These are phyloP conservation scores for Hypoxylon subgilvum DNA, from an alignment of 495 filamentous ascomycete genomes.

Conservation along the genomic window DNA sequence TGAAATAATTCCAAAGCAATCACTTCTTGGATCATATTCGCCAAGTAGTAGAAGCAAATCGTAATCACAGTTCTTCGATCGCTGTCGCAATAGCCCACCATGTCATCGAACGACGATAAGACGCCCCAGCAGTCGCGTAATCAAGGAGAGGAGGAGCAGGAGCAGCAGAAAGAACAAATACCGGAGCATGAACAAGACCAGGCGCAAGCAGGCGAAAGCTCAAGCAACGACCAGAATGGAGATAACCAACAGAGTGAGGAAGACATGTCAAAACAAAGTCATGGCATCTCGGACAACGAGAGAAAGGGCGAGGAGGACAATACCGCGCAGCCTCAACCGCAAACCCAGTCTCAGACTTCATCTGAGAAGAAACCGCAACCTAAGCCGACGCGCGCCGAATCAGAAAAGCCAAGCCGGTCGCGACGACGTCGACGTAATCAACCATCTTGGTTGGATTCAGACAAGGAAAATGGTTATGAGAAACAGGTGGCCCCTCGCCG, in stretches of 20 bases:
- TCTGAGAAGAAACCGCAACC: slow-evolving; percentile 25
- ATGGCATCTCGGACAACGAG: slow-evolving; percentile 54
- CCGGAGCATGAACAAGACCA: slow-evolving; percentile 3
- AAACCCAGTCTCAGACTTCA: neutral
- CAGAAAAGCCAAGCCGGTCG: slow-evolving; percentile 36
- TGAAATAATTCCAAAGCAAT: too few species aligned
- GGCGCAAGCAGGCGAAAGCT: slow-evolving; percentile 2
- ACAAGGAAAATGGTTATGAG: slow-evolving; percentile 32
- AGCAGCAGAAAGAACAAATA: slow-evolving; percentile 8
- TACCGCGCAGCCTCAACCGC: neutral
- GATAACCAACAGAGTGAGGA: slow-evolving; percentile 22
- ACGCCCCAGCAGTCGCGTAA: slow-evolving; percentile 18
- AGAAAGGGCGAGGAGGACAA: neutral
- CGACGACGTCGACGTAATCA: slow-evolving; percentile 39
- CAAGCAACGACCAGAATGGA: slow-evolving; percentile 15
- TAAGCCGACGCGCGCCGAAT: slow-evolving; percentile 32
- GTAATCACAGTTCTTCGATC: neutral
- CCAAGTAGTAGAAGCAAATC: neutral
- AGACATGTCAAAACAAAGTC: slow-evolving; percentile 30
- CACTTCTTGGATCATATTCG: too few species aligned
- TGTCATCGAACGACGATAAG: slow-evolving; percentile 30
- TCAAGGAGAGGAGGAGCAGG: slow-evolving; percentile 10
- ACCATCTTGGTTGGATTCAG: slow-evolving; percentile 34
- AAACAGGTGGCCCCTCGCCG: slow-evolving; percentile 36
- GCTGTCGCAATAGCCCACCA: slow-evolving; percentile 1